Evolutionary conservation across 345 rosid genomes (phyloP).

Genomic region (Xanthoceras sorbifolium): DNA sequence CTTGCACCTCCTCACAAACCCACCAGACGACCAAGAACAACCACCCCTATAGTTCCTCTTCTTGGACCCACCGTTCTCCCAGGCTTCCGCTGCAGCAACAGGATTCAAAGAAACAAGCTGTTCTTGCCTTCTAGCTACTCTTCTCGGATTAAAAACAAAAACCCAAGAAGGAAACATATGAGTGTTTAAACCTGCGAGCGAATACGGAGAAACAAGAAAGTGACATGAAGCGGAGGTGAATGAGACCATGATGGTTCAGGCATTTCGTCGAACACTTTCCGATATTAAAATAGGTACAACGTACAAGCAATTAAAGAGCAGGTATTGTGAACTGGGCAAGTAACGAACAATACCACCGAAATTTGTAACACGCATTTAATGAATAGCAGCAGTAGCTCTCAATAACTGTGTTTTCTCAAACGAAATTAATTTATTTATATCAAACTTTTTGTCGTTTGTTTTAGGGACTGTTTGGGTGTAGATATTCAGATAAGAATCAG

Average conservation of each 20-base stretch:
- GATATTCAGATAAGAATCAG: neutral
- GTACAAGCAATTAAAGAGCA: neutral
- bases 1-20: slow-evolving; percentile 50
- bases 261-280: slow-evolving; percentile 74
- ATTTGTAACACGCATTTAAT: slow-evolving; percentile 30
- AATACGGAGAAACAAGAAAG: slow-evolving; percentile 26
- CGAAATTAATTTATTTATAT: neutral
- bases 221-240: slow-evolving; percentile 39
- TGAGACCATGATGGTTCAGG: slow-evolving; percentile 83
- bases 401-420: neutral
- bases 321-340: slow-evolving; percentile 29
- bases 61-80: slow-evolving; percentile 15
- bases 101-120: slow-evolving; percentile 19
- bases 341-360: slow-evolving; percentile 58
- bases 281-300: no score
- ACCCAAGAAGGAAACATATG: slow-evolving; percentile 23
- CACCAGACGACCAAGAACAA: slow-evolving; percentile 34
- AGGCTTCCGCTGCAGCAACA: slow-evolving; percentile 23
- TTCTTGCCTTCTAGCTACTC: slow-evolving; percentile 6
- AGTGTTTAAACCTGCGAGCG: slow-evolving; percentile 34
- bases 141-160: slow-evolving; percentile 1
- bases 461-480: no score
- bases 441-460: neutral
- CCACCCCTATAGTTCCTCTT: slow-evolving; percentile 34
- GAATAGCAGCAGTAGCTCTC: neutral